Evolutionary conservation across 768 basidiomycete species (phyloP).

Genomic region (Mycena galopus): DNA sequence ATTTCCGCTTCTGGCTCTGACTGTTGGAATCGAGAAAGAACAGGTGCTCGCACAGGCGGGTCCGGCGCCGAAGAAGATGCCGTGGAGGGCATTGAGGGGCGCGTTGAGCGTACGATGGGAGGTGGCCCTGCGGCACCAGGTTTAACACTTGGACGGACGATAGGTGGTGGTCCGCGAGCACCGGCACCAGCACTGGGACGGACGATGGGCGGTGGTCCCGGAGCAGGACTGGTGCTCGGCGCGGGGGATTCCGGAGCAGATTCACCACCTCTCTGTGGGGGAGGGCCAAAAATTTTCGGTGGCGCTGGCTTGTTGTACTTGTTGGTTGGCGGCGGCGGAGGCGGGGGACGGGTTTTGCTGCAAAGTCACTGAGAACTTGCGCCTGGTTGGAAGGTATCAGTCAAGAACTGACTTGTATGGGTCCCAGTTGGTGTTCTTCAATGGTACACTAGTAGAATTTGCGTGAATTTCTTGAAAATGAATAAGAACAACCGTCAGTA

Average conservation of each 20-base stretch:
- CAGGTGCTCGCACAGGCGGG: conserved; percentile 18
- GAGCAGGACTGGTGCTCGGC: conserved; percentile 15
- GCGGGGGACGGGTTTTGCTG: conserved; percentile 64
- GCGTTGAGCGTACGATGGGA: conserved; percentile 22
- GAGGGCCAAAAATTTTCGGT: conserved; percentile 32
- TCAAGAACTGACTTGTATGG: conserved; percentile 51
- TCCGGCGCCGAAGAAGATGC: conserved; percentile 47
- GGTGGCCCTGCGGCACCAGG: conserved; percentile 15
- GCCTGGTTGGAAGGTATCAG: neutral
- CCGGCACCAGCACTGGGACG: neutral
- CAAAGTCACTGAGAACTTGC: neutral
- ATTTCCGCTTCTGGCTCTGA: conserved; percentile 30
- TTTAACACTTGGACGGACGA: neutral
- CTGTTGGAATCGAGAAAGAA: conserved; percentile 25
- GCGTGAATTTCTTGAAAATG: conserved; percentile 7
- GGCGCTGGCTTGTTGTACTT: conserved; percentile 45
- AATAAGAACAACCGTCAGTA: conserved; percentile 42
- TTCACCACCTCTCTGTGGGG: conserved; percentile 37
- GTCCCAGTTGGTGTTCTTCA: conserved; percentile 77
- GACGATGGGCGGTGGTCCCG: conserved; percentile 37
- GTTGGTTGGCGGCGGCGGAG: conserved; percentile 54
- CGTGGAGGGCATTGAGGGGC: conserved; percentile 29
- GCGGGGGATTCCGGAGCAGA: conserved; percentile 43
- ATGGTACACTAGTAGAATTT: conserved; percentile 57
- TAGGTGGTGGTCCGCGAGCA: too few relatives aligned